Base-by-base conservation (phyloP, 345 rosid genomes). In the Acer negundo region DNA sequence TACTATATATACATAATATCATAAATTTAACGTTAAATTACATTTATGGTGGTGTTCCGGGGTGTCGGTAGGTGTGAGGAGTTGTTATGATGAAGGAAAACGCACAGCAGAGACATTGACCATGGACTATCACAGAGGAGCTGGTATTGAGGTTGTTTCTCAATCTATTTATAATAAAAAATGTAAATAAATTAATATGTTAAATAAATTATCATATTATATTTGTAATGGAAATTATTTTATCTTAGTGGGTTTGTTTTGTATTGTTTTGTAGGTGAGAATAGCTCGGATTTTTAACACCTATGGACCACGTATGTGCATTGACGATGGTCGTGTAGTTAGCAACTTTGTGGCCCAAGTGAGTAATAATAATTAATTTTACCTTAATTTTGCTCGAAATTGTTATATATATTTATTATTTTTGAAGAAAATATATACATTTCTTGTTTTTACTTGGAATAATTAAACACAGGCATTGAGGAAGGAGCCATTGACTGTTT, bases 341-440 rank as follows among this genome's bases (percentile, higher is more conserved):
- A 93, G 97, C 87, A 93, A 93, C 77, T 93, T 93, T 49, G 96
- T 93, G 6, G 96, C 97, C 7, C 95, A 93, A 87, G 95, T 91
- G 74, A 46, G 59, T 0, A 35, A 28, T 28, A 28, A 4, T 35
- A 35, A 35, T 35, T 35, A 4, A 35, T 20, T 64, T 7, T 2
- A 10, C 12, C 40, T 38, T 20, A 2, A 31, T 31, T 72, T 56
- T 56, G 28, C 35, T 46, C 10, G 5, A 12, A 46, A 4, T 35
- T 35, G 0, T 4, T n/a, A 42, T 35, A 31, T 31, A 24, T 24
- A 24, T 24, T 0, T 24, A 42, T 42, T 42, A 7, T 69, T 23
- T 15, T 10, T 38, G 55, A 5, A 5, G 0, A 42, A 42, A 8
- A 42, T 42, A 42, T 42, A 7, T 42, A 42, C 10, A 31, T 31